phyloP scores from a whole-genome alignment of 75 land plant species.

The Larix kaempferi region DNA sequence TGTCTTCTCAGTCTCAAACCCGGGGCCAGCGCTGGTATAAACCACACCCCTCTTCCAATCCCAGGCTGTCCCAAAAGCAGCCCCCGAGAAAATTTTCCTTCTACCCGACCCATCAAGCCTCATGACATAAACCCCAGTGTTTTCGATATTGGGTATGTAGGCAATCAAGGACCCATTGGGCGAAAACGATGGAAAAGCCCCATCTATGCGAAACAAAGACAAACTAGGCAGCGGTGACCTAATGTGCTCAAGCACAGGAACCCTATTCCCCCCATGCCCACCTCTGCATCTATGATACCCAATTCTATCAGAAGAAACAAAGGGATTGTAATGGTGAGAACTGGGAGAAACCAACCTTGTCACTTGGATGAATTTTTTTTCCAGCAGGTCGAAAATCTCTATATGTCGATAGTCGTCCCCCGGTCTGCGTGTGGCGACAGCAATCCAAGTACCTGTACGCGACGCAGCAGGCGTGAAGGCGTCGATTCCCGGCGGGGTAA shows the following conservation, averaged over 20 bases:
- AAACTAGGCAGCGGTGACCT: conserved; percentile 36
- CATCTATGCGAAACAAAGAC: conserved; percentile 62
- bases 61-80: conserved; percentile 70
- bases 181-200: conserved; percentile 78
- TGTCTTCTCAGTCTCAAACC: conserved; percentile 42
- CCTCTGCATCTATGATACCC: conserved; percentile 94
- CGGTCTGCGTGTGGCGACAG: conserved; percentile 77
- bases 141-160: conserved; percentile 25
- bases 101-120: conserved; percentile 60
- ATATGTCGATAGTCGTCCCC: conserved; percentile 58
- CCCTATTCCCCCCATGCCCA: neutral
- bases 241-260: conserved; percentile 47
- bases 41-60: conserved; percentile 62
- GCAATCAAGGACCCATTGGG: conserved; percentile 73
- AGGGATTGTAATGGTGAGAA: conserved; percentile 83
- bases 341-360: conserved; percentile 39
- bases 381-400: conserved; percentile 60
- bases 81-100: conserved; percentile 22
- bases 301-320: conserved; percentile 48
- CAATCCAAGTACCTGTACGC: conserved; percentile 41
- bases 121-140: conserved; percentile 59
- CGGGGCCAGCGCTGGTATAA: conserved; percentile 68
- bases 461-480: conserved; percentile 91
- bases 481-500: conserved; percentile 89
- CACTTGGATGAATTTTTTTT: conserved; percentile 32